Base-by-base conservation (phyloP, 1,284 basidiomycete species). In the Malassezia brasiliensis region DNA sequence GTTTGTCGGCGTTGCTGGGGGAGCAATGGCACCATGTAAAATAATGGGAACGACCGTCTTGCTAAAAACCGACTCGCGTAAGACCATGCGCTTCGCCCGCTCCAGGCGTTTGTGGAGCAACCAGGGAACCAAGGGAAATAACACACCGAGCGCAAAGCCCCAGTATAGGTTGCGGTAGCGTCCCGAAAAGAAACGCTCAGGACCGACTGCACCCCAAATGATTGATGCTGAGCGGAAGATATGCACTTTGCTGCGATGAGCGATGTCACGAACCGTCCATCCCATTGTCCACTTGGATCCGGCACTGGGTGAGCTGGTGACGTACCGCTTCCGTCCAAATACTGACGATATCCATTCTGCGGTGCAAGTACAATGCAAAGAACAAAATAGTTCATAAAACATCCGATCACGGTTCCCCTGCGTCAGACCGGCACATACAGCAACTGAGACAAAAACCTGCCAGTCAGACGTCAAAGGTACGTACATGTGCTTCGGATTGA, bases 1-100 rank as follows among this genome's bases (percentile, higher is more conserved):
- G 62, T 80, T 79, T 12, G 78, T 76, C 1, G 79, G 79, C 22
- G 76, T 75, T 4, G 64, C 63, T 0, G 67, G 65, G 14, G 62
- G 60, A 5, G 63, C 48, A 4, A 75, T 76, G 0, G 77, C 78
- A 3, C 78, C 79, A 45, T 75, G 75, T 47, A 78, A 75, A 31
- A 79, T 74, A 60, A 80, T 77, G 5, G 79, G 78, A 36, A 79
- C 77, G n/a, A 77, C 77, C 6, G 78, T 71, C 63, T 76, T 59
- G 38, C 53, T 54, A 42, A 66, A 57, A 59, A 63, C 54, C 28
- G 64, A 61, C 15, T 41, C 38, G 32, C 25, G 25, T 7, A 38
- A 19, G 28, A 45, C 35, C n/a, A 28, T 34, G 22, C 31, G 51
- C 71, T 72, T 50, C 55, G 59, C 11, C 14, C 38, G 44, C 60